Evolutionary conservation across 2,329 filamentous ascomycete genomes (phyloP).

Genomic region (Aspergillus glaucus): DNA sequence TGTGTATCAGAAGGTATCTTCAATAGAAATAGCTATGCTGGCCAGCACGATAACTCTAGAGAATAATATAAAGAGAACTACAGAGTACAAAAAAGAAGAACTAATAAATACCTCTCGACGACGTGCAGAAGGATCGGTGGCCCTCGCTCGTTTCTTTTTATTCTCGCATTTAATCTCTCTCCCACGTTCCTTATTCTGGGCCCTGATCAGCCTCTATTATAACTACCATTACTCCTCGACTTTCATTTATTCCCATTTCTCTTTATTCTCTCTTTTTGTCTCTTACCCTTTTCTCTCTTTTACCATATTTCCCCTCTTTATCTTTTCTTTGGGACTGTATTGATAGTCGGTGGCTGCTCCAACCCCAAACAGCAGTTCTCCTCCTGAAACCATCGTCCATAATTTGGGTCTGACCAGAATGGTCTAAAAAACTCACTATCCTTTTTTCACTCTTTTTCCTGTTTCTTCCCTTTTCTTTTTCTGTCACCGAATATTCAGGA

Average conservation of each 20-base stretch:
- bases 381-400: constrained; percentile 1
- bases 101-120: not conserved
- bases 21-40: not conserved
- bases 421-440: not conserved
- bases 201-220: constrained; percentile 1
- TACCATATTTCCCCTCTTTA: constrained; percentile 1
- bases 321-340: constrained; percentile 1
- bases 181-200: not conserved
- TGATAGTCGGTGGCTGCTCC: not conserved
- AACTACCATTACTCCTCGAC: constrained; percentile 3
- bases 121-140: not conserved
- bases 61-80: not conserved
- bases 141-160: not conserved
- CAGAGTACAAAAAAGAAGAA: not conserved
- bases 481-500: too few relatives aligned
- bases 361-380: constrained; percentile 5
- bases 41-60: not conserved
- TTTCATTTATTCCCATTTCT: not conserved
- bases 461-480: not conserved
- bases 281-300: constrained; percentile 3
- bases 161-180: not conserved
- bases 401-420: not conserved
- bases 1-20: not conserved
- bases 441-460: not conserved
- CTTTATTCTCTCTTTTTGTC: constrained; percentile 3